Conservation (phyloP, 768 basidiomycete genomes). For the Obba rivulosa region DNA sequence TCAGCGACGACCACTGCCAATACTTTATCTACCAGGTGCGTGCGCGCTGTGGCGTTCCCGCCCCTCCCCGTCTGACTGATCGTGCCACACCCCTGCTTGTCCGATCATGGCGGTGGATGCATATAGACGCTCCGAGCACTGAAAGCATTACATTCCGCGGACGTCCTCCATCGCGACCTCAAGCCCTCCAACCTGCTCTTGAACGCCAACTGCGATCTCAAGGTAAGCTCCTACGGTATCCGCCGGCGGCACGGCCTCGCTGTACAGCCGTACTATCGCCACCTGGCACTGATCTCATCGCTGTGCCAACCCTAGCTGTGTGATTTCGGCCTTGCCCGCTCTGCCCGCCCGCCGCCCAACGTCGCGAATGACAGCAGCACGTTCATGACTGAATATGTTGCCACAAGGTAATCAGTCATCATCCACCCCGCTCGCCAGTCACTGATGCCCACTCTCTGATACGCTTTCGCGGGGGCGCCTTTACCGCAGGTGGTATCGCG, state of each 20-base stretch:
- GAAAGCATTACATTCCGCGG: slow-evolving; percentile 92
- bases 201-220: slow-evolving; percentile 95
- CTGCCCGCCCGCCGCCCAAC: slow-evolving; percentile 67
- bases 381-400: slow-evolving; percentile 93
- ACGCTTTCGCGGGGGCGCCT: no score
- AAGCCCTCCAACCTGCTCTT: slow-evolving; percentile 94
- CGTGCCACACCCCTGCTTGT: neutral
- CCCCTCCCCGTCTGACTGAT: neutral
- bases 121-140: slow-evolving; percentile 79
- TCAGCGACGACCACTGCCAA: slow-evolving; percentile 93
- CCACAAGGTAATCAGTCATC: slow-evolving; percentile 59
- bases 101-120: neutral
- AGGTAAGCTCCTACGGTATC: slow-evolving; percentile 41
- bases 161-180: slow-evolving; percentile 92
- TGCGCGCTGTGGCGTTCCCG: slow-evolving; percentile 9
- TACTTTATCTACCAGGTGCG: slow-evolving; percentile 94
- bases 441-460: neutral
- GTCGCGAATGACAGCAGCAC: slow-evolving; percentile 71
- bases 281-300: neutral
- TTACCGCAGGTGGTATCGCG: slow-evolving; percentile 80
- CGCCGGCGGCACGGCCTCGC: neutral
- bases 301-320: slow-evolving; percentile 45
- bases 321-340: slow-evolving; percentile 86
- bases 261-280: neutral
- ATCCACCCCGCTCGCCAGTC: neutral